Percentiles rank a stretch among this genome's conserved stretches.
These are phyloP conservation scores for Dendrobium huoshanense DNA, from an alignment of 106 monocot species.

Conservation along the genomic window DNA sequence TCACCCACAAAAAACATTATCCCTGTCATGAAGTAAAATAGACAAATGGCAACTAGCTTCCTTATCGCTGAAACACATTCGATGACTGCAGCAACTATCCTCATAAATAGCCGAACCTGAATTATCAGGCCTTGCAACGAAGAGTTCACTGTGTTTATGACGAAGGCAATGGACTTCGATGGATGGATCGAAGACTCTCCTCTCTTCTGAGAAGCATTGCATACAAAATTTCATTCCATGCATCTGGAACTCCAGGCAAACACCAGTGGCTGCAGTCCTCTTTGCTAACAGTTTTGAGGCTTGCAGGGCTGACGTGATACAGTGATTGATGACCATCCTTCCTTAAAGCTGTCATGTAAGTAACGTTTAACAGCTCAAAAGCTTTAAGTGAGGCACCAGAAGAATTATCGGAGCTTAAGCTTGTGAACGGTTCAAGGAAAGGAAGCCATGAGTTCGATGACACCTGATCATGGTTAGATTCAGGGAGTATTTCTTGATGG, in stretches of 20 bases:
- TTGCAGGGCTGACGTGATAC: slow-evolving; percentile 1
- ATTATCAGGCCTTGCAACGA: too few species aligned
- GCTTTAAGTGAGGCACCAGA: neutral
- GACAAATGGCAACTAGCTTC: too few species aligned
- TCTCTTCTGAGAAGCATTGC: neutral
- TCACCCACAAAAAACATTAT: too few species aligned
- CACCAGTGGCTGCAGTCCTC: slow-evolving; percentile 5
- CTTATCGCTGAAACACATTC: too few species aligned
- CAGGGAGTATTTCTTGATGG: neutral
- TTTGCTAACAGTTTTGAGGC: neutral
- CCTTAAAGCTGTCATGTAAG: neutral
- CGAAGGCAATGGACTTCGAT: too few species aligned
- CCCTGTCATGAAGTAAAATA: too few species aligned
- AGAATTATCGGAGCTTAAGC: neutral
- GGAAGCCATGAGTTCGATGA: neutral
- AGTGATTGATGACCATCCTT: neutral
- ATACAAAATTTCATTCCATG: neutral
- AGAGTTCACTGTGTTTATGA: too few species aligned
- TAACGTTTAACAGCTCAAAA: neutral
- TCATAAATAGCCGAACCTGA: too few species aligned
- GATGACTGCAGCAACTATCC: too few species aligned
- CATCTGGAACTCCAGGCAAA: slow-evolving; percentile 1
- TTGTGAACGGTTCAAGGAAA: neutral
- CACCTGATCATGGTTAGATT: neutral
- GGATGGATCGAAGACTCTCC: neutral